Conservation (phyloP, 2,329 filamentous ascomycete genomes). For the Penicillium aurantiogriseum region DNA sequence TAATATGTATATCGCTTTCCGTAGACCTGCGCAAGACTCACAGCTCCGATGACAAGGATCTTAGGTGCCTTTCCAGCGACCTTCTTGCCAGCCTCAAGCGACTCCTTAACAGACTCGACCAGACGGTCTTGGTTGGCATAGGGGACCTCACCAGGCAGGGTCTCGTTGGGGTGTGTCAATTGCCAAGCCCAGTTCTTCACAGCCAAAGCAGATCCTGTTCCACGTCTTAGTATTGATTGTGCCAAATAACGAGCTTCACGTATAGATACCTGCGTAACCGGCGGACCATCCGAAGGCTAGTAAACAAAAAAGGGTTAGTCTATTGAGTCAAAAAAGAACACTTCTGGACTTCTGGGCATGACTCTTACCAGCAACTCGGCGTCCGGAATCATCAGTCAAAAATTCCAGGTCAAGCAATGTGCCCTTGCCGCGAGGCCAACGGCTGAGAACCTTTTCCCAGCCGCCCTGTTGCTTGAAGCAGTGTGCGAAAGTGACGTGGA, state of each 20-base stretch:
- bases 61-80: slow-evolving; percentile 67
- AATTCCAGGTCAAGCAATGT: slow-evolving; percentile 86
- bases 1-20: slow-evolving; percentile 6
- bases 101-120: slow-evolving; percentile 70
- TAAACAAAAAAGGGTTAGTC: slow-evolving; percentile 6
- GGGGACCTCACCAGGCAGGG: slow-evolving; percentile 60
- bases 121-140: slow-evolving; percentile 69
- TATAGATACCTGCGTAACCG: slow-evolving; percentile 61
- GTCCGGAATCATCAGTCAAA: slow-evolving; percentile 68
- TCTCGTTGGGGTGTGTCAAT: slow-evolving; percentile 65
- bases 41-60: slow-evolving; percentile 78
- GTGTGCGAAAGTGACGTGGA: slow-evolving; percentile 69
- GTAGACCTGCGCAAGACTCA: slow-evolving; percentile 33
- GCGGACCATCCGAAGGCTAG: slow-evolving; percentile 62
- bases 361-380: slow-evolving; percentile 49
- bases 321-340: neutral
- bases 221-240: slow-evolving; percentile 8
- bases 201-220: slow-evolving; percentile 64
- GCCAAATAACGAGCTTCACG: neutral
- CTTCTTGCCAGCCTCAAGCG: slow-evolving; percentile 64
- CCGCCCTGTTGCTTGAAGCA: slow-evolving; percentile 75
- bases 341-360: neutral
- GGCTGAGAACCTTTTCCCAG: slow-evolving; percentile 75
- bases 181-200: slow-evolving; percentile 83
- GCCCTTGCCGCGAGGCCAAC: slow-evolving; percentile 74